Evolutionary conservation across 805 yeast genomes (phyloP).

Genomic region (Candida taoyuanica): DNA sequence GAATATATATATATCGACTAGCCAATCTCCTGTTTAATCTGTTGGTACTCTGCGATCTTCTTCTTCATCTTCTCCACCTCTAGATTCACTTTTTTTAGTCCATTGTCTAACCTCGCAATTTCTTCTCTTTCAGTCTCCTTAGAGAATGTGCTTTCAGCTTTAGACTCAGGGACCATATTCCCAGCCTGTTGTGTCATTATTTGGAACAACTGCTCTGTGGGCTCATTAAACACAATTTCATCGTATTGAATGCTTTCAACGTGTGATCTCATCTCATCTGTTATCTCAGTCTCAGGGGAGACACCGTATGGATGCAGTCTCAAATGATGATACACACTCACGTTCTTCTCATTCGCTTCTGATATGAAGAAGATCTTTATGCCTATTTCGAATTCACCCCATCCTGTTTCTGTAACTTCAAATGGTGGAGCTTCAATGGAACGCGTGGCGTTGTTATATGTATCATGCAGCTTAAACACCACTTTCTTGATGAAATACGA

Average conservation of each 20-base stretch:
- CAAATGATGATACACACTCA: conserved; percentile 82
- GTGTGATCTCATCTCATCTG: conserved; percentile 29
- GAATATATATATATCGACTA: neutral
- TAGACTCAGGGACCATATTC: conserved; percentile 42
- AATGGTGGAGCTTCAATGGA: conserved; percentile 88
- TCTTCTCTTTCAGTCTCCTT: conserved; percentile 63
- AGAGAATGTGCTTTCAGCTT: conserved; percentile 36
- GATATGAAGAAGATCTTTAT: conserved; percentile 80
- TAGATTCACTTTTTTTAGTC: conserved; percentile 38
- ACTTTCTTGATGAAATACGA: conserved; percentile 83
- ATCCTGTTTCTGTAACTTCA: conserved; percentile 94
- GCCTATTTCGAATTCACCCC: conserved; percentile 98
- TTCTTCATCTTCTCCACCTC: conserved; percentile 40
- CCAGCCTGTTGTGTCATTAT: conserved; percentile 65
- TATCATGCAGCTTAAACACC: conserved; percentile 91
- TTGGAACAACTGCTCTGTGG: conserved; percentile 85
- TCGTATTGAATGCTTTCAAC: conserved; percentile 71
- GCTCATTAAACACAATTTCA: conserved; percentile 92
- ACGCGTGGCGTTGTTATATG: conserved; percentile 83
- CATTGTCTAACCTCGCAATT: conserved; percentile 48
- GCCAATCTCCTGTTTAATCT: conserved; percentile 9
- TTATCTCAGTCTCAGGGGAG: conserved; percentile 28
- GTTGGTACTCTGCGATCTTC: conserved; percentile 29
- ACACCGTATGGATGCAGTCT: conserved; percentile 82
- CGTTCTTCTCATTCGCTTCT: conserved; percentile 85